Percentiles rank a stretch among this genome's conserved stretches.
Conservation (phyloP, 2,329 filamentous ascomycete genomes). For the Diaporthe vaccinii region DNA sequence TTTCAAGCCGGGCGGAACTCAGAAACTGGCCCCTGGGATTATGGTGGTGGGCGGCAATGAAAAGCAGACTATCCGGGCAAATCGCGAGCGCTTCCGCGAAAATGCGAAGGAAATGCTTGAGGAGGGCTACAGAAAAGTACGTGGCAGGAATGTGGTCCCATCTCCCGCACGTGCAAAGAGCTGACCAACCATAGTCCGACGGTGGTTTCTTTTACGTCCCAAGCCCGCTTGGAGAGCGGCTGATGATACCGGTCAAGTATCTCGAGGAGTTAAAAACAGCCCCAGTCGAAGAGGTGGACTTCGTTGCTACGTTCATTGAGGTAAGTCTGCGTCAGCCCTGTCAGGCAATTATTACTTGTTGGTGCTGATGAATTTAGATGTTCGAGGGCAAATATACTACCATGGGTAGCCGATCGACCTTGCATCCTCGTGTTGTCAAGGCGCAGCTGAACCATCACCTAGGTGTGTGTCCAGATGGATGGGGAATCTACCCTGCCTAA, state of each 20-base stretch:
- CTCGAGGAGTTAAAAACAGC: slow-evolving; percentile 48
- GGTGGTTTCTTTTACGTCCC: slow-evolving; percentile 46
- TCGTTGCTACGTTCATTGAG: slow-evolving; percentile 46
- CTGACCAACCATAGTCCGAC: slow-evolving; percentile 8
- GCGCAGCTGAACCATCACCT: slow-evolving; percentile 46
- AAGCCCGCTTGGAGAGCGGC: slow-evolving; percentile 46
- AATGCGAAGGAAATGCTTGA: slow-evolving; percentile 13
- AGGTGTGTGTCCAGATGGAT: slow-evolving; percentile 38
- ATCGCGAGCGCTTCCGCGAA: slow-evolving; percentile 17
- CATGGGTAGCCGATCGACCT: slow-evolving; percentile 47
- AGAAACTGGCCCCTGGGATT: not conserved
- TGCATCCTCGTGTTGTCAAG: slow-evolving; percentile 47
- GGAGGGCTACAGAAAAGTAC: slow-evolving; percentile 19
- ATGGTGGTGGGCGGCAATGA: slow-evolving; percentile 19
- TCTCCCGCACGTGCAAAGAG: not conserved
- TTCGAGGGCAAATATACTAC: slow-evolving; percentile 51
- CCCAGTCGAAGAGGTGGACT: slow-evolving; percentile 47
- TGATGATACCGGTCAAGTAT: slow-evolving; percentile 48
- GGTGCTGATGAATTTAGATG: slow-evolving; percentile 42
- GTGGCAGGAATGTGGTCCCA: not conserved
- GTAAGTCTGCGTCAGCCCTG: not conserved
- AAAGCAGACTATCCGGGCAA: not conserved
- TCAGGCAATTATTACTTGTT: too few relatives aligned
- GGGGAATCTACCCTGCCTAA: not conserved
- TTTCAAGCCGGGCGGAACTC: not conserved